Conservation (phyloP, 2,329 filamentous ascomycete species). For the Bipolaris zeicola region DNA sequence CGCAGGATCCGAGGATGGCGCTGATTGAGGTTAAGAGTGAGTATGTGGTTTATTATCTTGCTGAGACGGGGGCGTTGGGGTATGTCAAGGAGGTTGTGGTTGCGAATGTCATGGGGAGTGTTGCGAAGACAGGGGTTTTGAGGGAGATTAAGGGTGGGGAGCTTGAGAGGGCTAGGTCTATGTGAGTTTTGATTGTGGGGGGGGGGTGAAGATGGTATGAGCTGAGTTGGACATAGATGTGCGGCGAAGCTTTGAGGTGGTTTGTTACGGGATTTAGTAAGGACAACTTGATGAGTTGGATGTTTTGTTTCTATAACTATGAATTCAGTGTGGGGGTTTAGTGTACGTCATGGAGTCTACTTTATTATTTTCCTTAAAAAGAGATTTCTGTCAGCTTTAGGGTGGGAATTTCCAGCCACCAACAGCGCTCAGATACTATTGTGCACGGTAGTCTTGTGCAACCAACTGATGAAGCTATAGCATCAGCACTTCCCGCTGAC, state of each 20-base stretch:
- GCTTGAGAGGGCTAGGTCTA: slow-evolving; percentile 46
- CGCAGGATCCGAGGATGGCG: slow-evolving; percentile 57
- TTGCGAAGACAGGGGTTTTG: slow-evolving; percentile 51
- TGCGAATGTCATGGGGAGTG: slow-evolving; percentile 47
- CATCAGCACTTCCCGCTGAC: not conserved
- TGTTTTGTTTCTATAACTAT: not conserved
- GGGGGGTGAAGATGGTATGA: not conserved
- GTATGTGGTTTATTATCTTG: slow-evolving; percentile 50
- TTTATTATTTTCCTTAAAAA: not conserved
- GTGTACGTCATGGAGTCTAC: not conserved
- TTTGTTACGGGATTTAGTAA: not conserved
- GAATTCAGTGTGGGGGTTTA: not conserved
- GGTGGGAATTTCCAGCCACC: not conserved
- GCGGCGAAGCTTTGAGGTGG: slow-evolving; percentile 1
- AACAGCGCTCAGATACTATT: not conserved
- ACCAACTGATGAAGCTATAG: not conserved
- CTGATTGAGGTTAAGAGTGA: slow-evolving; percentile 48
- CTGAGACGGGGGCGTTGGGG: slow-evolving; percentile 42
- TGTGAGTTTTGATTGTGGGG: not conserved
- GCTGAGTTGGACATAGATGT: slow-evolving; percentile 5
- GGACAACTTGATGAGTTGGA: too few species aligned
- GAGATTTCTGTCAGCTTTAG: not conserved
- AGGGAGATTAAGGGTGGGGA: slow-evolving; percentile 58
- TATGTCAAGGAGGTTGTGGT: slow-evolving; percentile 49
- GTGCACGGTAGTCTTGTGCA: not conserved